Evolutionary conservation across 805 yeast genomes (phyloP), one percentile per base, ranked within the genome.

Genomic region (Nakazawaea molendinolei): DNA sequence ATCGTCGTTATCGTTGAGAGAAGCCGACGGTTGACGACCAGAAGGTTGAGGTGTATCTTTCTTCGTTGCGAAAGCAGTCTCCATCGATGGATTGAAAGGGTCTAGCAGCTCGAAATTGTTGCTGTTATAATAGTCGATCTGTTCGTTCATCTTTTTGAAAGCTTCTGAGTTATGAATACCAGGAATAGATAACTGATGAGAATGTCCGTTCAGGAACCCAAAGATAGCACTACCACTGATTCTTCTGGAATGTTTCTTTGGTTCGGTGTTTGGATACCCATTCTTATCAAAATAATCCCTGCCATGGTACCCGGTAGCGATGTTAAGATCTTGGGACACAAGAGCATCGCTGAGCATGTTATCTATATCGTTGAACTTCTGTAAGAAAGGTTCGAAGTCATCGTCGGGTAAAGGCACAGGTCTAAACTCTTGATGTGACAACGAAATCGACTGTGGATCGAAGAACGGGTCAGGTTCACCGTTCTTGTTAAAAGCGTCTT

Each of bases 211-310:
- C 7, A 67, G 60, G 45, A 71, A 82, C 0, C 94, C 94, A 55
- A 83, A 83, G 19, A 83, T 82, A 2, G 84, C 90, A 4, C 90
- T 79, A 10, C 94, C 94, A 60, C 87, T 79, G 14, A 73, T 65
- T 40, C 76, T 74, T 44, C 85, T 70, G 36, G 69, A 57, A 51
- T 82, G 90, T 17, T 55, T 52, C 39, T 45, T 50, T 20, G 35
- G 33, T 31, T 39, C 31, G 4, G 33, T 23, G 14, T 14, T 14
- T 24, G 23, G 8, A 20, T 27, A 34, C 13, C 23, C 22, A 24
- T 13, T 34, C 23, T 28, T 48, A 35, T 36, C 46, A 24, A 33
- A 36, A 17, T 28, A 33, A 31, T 39, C 30, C 31, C 34, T 27
- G 48, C 38, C 28, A 31, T 38, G 44, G 48, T 39, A 38, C 35